Conservation (phyloP, 768 basidiomycete genomes). For the Calvatia gigantea region DNA sequence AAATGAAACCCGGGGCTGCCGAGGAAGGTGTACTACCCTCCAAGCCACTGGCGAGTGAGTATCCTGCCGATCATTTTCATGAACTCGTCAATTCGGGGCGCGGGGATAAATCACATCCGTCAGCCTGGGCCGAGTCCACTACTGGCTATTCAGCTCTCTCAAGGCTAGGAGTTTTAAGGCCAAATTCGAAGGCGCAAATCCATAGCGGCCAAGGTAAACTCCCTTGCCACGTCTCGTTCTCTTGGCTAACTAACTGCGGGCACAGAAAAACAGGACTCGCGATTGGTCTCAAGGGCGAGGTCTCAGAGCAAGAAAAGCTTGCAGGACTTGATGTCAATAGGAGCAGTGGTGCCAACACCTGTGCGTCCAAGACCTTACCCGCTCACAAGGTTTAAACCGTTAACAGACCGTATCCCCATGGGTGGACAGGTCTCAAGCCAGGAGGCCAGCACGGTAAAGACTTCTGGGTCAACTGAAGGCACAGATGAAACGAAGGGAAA, state of each 20-base stretch:
- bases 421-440: slow-evolving; percentile 57
- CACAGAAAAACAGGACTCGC: not conserved
- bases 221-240: slow-evolving; percentile 2
- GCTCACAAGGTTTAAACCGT: slow-evolving; percentile 55
- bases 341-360: slow-evolving; percentile 26
- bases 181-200: slow-evolving; percentile 42
- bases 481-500: slow-evolving; percentile 27
- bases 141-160: slow-evolving; percentile 63
- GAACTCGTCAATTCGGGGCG: no score
- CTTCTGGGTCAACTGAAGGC: slow-evolving; percentile 25
- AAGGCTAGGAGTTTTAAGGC: slow-evolving; percentile 69
- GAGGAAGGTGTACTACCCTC: not conserved
- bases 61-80: slow-evolving; percentile 38
- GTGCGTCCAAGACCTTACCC: slow-evolving; percentile 63
- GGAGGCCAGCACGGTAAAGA: slow-evolving; percentile 52
- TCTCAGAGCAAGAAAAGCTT: slow-evolving; percentile 11
- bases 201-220: slow-evolving; percentile 34
- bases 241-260: not conserved
- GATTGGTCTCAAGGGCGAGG: slow-evolving; percentile 37
- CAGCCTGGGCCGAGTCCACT: no score
- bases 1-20: slow-evolving; percentile 7
- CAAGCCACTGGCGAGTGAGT: slow-evolving; percentile 23
- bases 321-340: slow-evolving; percentile 1
- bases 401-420: slow-evolving; percentile 19
- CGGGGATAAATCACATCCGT: slow-evolving; percentile 65